phyloP scores from a whole-genome alignment of 2,329 filamentous ascomycete species.

The Cercospora sp. region DNA sequence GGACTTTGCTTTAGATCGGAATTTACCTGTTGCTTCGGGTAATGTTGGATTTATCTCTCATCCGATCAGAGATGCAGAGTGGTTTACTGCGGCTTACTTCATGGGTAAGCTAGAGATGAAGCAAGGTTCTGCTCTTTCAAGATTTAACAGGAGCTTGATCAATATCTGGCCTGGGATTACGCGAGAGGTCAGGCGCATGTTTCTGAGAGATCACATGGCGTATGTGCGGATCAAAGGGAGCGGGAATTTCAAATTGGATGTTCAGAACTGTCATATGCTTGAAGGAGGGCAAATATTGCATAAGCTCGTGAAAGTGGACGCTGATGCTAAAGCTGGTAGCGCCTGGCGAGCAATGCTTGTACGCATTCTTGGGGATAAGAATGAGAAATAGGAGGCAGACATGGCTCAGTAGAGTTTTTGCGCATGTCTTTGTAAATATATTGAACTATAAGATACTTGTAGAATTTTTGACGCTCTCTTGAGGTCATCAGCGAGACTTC shows the following conservation, averaged over 20 bases:
- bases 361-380: slow-evolving; percentile 1
- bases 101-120: slow-evolving; percentile 8
- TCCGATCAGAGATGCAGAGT: slow-evolving; percentile 3
- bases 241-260: slow-evolving; percentile 34
- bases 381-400: not conserved
- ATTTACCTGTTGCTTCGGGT: slow-evolving; percentile 8
- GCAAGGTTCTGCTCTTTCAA: not conserved
- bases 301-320: slow-evolving; percentile 5
- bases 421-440: slow-evolving; percentile 1
- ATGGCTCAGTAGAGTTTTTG: not conserved
- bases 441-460: not conserved
- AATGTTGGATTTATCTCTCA: slow-evolving; percentile 17
- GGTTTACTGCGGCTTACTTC: slow-evolving; percentile 22
- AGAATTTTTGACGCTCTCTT: not conserved
- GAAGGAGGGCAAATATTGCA: slow-evolving; percentile 26
- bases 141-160: slow-evolving; percentile 13
- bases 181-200: slow-evolving; percentile 32
- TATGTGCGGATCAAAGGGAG: slow-evolving; percentile 26
- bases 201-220: slow-evolving; percentile 32
- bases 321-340: not conserved
- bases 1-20: slow-evolving; percentile 20
- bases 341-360: not conserved
- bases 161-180: slow-evolving; percentile 20
- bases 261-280: slow-evolving; percentile 31
- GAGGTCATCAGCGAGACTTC: slow-evolving; percentile 14